Conservation (phyloP, 1,284 basidiomycete species). For the Melampsora occidentalis region DNA sequence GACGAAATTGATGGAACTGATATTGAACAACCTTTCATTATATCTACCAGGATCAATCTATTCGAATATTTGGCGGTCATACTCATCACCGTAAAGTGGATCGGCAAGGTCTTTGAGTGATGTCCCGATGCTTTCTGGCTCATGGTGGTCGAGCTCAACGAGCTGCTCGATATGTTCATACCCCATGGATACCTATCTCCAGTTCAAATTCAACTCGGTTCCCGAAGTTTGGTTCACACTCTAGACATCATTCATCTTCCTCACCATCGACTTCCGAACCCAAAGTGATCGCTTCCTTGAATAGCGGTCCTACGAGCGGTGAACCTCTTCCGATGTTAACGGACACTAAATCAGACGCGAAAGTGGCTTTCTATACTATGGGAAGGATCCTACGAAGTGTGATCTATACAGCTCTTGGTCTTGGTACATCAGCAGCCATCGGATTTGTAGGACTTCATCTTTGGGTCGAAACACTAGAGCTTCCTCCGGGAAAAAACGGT, state of each 20-base stretch:
- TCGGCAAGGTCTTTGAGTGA: no score
- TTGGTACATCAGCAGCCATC: conserved; percentile 44
- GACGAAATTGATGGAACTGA: no score
- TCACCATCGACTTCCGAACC: not conserved
- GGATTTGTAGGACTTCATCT: conserved; percentile 47
- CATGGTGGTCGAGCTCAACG: no score
- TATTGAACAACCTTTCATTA: no score
- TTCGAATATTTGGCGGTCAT: no score
- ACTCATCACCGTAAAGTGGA: no score
- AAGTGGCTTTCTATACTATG: conserved; percentile 24
- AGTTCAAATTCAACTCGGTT: not conserved
- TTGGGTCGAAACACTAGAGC: conserved; percentile 49
- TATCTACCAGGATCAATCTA: no score
- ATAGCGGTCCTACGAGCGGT: conserved; percentile 11
- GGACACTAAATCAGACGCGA: conserved; percentile 31
- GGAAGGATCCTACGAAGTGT: conserved; percentile 10
- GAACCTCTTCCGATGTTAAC: conserved; percentile 10
- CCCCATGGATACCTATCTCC: no score
- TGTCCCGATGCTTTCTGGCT: no score
- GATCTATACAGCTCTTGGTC: conserved; percentile 41
- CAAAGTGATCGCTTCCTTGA: conserved; percentile 29
- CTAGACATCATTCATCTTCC: not conserved
- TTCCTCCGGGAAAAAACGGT: conserved; percentile 8
- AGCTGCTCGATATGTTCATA: no score
- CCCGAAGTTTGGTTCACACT: not conserved